phyloP scores from a whole-genome alignment of 345 rosid species.

The Geranium brycei region DNA sequence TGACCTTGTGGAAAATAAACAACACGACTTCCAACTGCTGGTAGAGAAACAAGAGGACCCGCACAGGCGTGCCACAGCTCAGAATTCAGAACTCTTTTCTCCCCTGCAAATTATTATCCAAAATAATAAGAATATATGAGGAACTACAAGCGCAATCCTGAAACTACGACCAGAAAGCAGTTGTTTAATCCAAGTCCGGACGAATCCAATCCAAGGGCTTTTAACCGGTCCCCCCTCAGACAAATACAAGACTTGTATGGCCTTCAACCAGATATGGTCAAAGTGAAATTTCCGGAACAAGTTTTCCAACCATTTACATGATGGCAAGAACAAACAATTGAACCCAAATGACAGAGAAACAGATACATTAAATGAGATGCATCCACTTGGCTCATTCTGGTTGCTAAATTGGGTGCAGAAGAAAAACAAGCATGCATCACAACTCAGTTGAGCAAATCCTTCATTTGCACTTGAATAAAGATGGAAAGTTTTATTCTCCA shows the following conservation, averaged over 20 bases:
- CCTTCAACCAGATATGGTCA: neutral
- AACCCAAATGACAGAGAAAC: neutral
- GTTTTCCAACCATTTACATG: neutral
- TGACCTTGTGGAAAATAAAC: slow-evolving; percentile 99
- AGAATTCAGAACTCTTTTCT: slow-evolving; percentile 77
- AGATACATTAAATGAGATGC: neutral
- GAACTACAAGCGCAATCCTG: neutral
- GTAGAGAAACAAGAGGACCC: slow-evolving; percentile 95
- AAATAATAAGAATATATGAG: neutral
- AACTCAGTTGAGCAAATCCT: neutral
- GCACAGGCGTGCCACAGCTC: slow-evolving; percentile 99
- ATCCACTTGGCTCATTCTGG: neutral
- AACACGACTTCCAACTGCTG: slow-evolving; percentile 88
- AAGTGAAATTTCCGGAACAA: neutral
- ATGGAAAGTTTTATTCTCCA: too few relatives aligned
- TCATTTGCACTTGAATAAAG: neutral
- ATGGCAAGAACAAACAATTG: neutral
- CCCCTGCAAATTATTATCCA: slow-evolving; percentile 41
- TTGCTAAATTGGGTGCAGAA: neutral
- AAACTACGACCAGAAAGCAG: too few relatives aligned
- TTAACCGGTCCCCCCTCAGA: neutral
- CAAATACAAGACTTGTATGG: neutral
- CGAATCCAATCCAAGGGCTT: neutral
- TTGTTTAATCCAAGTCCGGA: too few relatives aligned
- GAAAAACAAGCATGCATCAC: neutral